Percentiles rank a stretch among this genome's conserved stretches.
Conservation (phyloP, 306 rosid species). For the Acacia melanoxylon region DNA sequence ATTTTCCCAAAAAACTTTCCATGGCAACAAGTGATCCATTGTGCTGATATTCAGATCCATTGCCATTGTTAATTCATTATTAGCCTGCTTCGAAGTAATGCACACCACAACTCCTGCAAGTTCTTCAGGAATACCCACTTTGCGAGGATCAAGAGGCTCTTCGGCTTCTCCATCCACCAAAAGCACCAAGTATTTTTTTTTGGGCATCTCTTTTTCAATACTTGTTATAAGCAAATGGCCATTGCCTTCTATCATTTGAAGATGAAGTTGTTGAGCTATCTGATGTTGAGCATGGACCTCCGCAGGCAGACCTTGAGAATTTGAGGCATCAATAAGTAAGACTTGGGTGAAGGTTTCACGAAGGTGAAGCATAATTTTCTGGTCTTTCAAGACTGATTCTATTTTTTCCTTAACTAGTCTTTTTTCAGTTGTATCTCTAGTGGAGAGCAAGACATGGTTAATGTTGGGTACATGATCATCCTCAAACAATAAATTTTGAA, state of each 20-base stretch:
- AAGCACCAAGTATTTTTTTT: neutral
- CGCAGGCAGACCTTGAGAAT: neutral
- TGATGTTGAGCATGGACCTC: neutral
- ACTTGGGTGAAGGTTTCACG: neutral
- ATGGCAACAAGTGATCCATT: constrained; percentile 9
- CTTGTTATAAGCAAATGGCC: neutral
- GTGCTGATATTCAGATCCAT: constrained; percentile 10
- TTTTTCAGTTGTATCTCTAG: neutral
- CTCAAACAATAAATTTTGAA: neutral
- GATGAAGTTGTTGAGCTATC: neutral
- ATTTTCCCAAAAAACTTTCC: neutral
- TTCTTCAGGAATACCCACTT: neutral
- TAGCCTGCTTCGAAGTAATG: neutral
- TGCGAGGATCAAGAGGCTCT: neutral
- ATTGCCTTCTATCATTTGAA: neutral
- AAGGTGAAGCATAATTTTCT: neutral
- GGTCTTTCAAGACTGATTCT: neutral
- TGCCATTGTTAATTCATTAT: neutral
- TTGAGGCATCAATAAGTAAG: neutral
- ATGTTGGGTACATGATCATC: neutral
- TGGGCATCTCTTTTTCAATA: neutral
- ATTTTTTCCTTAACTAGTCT: neutral
- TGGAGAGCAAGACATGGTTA: neutral
- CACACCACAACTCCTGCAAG: neutral
- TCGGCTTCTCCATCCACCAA: neutral